phyloP scores from a whole-genome alignment of 202 grass and related monocot genomes.

The Carex arenaria region DNA sequence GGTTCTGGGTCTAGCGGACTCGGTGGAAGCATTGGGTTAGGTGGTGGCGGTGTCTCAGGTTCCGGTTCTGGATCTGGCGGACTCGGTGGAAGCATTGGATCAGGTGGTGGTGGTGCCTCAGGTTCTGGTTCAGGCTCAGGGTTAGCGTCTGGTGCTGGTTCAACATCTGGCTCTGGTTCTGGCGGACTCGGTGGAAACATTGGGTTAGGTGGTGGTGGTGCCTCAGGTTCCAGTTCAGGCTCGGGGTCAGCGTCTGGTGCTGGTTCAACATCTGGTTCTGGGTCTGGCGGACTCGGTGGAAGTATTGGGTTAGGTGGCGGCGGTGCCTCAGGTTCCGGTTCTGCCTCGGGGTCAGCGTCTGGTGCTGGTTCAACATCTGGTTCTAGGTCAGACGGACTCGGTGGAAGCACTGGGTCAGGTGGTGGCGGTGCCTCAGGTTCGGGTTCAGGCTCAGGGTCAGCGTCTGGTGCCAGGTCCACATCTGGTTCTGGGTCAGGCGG shows the following conservation, averaged over 20 bases:
- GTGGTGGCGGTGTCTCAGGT: too few species aligned
- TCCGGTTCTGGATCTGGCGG: neutral
- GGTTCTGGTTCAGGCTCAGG: conserved; percentile 19
- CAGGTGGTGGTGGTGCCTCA: neutral
- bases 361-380: conserved; percentile 3
- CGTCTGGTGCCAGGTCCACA: conserved; percentile 20
- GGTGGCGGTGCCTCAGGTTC: conserved; percentile 11
- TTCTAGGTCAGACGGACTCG: neutral
- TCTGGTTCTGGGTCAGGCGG: too few species aligned
- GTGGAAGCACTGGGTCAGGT: conserved; percentile 7
- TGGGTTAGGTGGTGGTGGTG: too few species aligned
- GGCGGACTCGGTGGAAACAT: conserved; percentile 14
- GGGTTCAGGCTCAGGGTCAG: conserved; percentile 9
- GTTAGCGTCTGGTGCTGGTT: neutral
- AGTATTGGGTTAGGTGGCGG: too few species aligned
- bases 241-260: conserved; percentile 22
- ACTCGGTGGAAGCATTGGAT: neutral
- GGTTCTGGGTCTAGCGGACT: neutral
- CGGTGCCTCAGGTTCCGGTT: too few species aligned
- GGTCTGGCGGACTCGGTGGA: too few species aligned
- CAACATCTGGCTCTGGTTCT: conserved; percentile 31
- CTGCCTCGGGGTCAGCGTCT: neutral
- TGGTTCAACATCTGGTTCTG: neutral
- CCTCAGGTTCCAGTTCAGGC: neutral
- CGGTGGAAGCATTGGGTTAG: too few species aligned